A percentile compares a stretch with the other conserved stretches of the same genome.
Evolutionary conservation across 139 green algal species (phyloP).

Genomic region (Tetraselmis chui): DNA sequence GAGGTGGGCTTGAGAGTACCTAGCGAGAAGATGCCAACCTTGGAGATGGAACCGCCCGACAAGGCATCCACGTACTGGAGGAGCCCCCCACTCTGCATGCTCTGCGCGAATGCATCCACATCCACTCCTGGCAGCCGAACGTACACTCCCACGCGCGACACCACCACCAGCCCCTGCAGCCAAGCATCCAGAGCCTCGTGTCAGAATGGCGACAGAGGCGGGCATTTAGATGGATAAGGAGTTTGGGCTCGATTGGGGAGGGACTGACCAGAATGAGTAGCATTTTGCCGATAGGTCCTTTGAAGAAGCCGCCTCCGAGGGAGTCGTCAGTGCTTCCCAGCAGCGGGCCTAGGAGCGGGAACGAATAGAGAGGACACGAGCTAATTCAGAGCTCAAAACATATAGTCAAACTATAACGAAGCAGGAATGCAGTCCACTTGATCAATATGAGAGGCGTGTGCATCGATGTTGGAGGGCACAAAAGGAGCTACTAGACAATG

Average conservation of each 20-base stretch:
- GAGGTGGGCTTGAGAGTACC: slow-evolving; percentile 15
- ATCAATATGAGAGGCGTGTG: no score
- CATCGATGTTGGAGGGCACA: no score
- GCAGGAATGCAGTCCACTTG: no score
- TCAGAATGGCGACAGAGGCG: no score
- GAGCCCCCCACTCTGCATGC: slow-evolving; percentile 61
- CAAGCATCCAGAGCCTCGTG: neutral
- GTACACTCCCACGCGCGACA: slow-evolving; percentile 89
- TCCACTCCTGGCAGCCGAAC: slow-evolving; percentile 87
- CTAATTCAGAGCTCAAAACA: no score
- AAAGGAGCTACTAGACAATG: no score
- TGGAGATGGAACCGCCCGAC: slow-evolving; percentile 66
- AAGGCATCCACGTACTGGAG: slow-evolving; percentile 93
- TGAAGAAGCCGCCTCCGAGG: neutral
- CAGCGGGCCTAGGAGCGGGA: neutral
- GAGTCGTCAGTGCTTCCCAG: neutral
- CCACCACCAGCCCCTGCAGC: slow-evolving; percentile 58
- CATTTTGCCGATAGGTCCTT: neutral
- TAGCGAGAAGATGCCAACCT: slow-evolving; percentile 94
- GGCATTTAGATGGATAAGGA: no score
- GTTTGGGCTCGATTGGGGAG: no score
- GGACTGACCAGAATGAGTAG: neutral
- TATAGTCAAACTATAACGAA: no score
- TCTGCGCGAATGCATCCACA: slow-evolving; percentile 69
- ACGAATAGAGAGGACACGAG: no score